Base-by-base conservation (phyloP, 176 grass and related monocot species). In the Oryza longistaminata region DNA sequence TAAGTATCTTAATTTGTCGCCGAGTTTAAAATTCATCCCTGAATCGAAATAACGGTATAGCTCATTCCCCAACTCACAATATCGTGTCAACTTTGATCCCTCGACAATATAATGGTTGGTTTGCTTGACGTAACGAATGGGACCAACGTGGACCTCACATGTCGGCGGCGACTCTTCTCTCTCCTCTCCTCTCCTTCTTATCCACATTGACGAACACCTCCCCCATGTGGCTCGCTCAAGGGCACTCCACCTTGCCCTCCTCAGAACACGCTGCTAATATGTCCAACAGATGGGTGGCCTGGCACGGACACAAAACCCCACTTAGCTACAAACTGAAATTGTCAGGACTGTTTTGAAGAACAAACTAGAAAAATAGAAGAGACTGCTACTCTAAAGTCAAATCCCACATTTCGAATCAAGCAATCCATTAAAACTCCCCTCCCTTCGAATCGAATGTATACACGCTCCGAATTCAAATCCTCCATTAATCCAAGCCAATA, bases 191-290 rank as follows among this genome's bases (percentile, higher is more conserved):
- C 35, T 37, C 35, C 35, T 6, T 88, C n/a, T n/a, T n/a, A 82
- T 82, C 86, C 64, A 83, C 83, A 80, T 92, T 87, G 13, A 84
- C 83, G 33, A 98, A 98, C 82, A 83, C 70, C 61, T 94, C 79
- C 13, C 62, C 79, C 1, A 78, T 68, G 76, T 82, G 74, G 77
- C 19, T 71, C 53, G 75, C 72, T 78, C 87, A 97, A 7, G 75
- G 85, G 48, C 88, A 40, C 66, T 84, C 88, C 5, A 83, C 74
- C 76, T 80, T 83, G 3, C 86, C 87, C 91, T 98, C 96, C 66
- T 92, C 86, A n/a, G 89, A 84, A 83, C 96, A 98, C 4, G 85
- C 70, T 55, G 87, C 49, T 11, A 93, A 50, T 6, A 89, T 3
- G 3, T 27, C 69, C 9, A 24, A 15, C 35, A 5, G 35, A 5